Conservation (phyloP, 164 flowering plant genomes). For the Nymphaea thermarum region DNA sequence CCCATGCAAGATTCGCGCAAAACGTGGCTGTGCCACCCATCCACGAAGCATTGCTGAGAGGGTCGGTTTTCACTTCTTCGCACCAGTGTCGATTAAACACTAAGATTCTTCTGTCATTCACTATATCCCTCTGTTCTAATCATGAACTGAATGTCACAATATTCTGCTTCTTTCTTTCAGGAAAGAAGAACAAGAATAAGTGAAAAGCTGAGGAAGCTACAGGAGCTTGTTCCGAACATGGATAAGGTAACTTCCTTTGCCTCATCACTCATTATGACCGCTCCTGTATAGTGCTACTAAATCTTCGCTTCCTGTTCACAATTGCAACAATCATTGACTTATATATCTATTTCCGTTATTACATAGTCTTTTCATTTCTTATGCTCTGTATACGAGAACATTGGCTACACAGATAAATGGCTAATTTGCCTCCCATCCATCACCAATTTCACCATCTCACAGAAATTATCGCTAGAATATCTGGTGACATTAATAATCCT, state of each 20-base stretch:
- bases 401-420: no score
- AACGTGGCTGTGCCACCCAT: conserved; percentile 81
- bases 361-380: not conserved
- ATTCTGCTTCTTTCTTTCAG: conserved; percentile 15
- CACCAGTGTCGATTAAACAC: not conserved
- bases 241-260: conserved; percentile 48
- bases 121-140: no score
- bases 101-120: not conserved
- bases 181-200: conserved; percentile 85
- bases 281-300: no score
- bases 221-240: conserved; percentile 93
- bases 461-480: no score
- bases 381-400: not conserved
- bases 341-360: no score
- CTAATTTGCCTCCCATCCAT: no score
- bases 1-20: conserved; percentile 64
- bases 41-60: conserved; percentile 79
- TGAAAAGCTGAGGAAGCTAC: conserved; percentile 66
- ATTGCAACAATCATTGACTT: no score
- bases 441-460: no score
- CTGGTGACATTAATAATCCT: no score
- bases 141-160: no score
- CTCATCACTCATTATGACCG: not conserved
- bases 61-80: conserved; percentile 10
- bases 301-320: no score